Percentiles rank a stretch among this genome's conserved stretches.
phyloP scores from a whole-genome alignment of 1,284 basidiomycete genomes.

The Fomitopsis palustris region DNA sequence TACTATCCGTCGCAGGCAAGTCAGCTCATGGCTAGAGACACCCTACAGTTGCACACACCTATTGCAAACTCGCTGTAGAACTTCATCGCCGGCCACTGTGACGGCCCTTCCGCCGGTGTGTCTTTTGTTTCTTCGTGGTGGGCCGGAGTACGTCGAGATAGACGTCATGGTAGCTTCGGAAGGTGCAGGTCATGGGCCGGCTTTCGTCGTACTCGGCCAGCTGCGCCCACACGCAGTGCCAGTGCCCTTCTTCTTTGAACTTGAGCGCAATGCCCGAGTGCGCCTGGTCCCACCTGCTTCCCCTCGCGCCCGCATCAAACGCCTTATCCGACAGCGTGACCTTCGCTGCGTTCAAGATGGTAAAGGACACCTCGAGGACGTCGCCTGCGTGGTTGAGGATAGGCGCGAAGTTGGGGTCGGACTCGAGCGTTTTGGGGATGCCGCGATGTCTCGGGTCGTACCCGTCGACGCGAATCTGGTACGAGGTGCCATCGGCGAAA shows the following conservation, averaged over 20 bases:
- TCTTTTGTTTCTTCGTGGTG: conserved; percentile 3
- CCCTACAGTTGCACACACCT: background rate
- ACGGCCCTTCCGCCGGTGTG: background rate
- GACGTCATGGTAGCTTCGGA: conserved; percentile 62
- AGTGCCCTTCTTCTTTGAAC: conserved; percentile 39
- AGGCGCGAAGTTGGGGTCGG: conserved; percentile 41
- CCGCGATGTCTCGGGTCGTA: conserved; percentile 54
- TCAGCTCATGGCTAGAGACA: background rate
- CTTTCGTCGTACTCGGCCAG: conserved; percentile 45
- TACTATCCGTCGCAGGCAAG: background rate
- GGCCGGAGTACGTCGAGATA: conserved; percentile 30
- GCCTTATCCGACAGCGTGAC: conserved; percentile 57
- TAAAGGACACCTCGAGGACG: conserved; percentile 34
- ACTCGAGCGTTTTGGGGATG: conserved; percentile 56
- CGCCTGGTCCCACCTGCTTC: conserved; percentile 49
- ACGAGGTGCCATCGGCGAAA: conserved; percentile 50
- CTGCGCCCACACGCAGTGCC: conserved; percentile 65
- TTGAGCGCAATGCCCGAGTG: conserved; percentile 49
- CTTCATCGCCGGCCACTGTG: background rate
- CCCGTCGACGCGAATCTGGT: conserved; percentile 58
- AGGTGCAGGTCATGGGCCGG: conserved; percentile 35
- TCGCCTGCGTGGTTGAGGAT: conserved; percentile 37
- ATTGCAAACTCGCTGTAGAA: background rate
- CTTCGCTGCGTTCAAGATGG: conserved; percentile 49
- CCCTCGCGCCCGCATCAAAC: conserved; percentile 35